These are phyloP conservation scores for Hortiboletus flavorubellus DNA, from an alignment of 768 basidiomycete species.

Conservation along the genomic window DNA sequence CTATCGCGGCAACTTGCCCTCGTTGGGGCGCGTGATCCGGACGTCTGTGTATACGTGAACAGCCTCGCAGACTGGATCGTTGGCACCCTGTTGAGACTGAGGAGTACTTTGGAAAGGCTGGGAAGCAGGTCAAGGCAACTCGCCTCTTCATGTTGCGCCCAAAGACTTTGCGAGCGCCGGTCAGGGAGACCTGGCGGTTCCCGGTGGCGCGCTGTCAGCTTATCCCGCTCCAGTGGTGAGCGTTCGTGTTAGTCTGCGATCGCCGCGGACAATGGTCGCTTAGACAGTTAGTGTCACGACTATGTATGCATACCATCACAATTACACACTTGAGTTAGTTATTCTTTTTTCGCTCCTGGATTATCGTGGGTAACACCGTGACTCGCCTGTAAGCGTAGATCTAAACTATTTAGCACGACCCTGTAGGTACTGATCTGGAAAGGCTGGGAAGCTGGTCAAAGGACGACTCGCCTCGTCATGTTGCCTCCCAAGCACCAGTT, in stretches of 20 bases:
- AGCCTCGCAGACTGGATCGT: conserved; percentile 80
- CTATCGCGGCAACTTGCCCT: conserved; percentile 50
- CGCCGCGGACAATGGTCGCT: neutral
- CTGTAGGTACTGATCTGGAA: too few species aligned
- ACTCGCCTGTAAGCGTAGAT: too few species aligned
- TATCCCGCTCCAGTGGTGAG: neutral
- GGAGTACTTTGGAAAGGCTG: conserved; percentile 66
- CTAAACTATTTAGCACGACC: too few species aligned
- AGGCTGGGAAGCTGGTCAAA: too few species aligned
- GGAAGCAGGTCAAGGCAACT: conserved; percentile 50
- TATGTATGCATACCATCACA: neutral
- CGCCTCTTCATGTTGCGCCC: conserved; percentile 56
- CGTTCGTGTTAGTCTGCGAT: neutral
- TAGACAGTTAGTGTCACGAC: neutral
- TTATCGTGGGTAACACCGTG: too few species aligned
- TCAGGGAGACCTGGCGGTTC: neutral
- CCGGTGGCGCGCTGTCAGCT: neutral
- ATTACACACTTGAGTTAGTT: neutral
- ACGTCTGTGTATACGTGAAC: conserved; percentile 60
- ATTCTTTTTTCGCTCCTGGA: too few species aligned
- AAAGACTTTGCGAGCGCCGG: conserved; percentile 17
- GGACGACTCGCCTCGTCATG: too few species aligned
- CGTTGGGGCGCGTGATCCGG: conserved; percentile 63
- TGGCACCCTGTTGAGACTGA: conserved; percentile 66
- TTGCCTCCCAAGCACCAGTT: too few species aligned